phyloP scores from a whole-genome alignment of 345 rosid genomes.

The Dipteronia dyeriana region DNA sequence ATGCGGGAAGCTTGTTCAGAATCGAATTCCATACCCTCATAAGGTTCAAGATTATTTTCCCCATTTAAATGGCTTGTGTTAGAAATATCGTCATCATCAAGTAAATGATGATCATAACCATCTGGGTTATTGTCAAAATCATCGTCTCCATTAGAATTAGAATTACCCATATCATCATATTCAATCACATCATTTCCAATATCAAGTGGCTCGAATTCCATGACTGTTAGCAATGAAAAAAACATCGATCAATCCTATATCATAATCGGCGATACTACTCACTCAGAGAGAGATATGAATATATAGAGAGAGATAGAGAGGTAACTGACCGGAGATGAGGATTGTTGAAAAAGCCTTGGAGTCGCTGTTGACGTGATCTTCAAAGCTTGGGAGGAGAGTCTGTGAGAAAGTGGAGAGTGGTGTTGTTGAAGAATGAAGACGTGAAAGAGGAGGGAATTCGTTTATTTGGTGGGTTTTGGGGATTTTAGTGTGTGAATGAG shows the following conservation, averaged over 20 bases:
- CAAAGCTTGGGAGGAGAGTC: not conserved
- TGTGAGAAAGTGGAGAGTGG: no score
- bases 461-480: slow-evolving; percentile 13
- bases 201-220: slow-evolving; percentile 27
- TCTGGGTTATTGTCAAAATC: slow-evolving; percentile 13
- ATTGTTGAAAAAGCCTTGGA: slow-evolving; percentile 13
- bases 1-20: slow-evolving; percentile 47
- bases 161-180: slow-evolving; percentile 12
- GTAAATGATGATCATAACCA: slow-evolving; percentile 10
- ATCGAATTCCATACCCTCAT: slow-evolving; percentile 47
- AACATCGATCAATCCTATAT: slow-evolving; percentile 6
- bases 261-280: not conserved
- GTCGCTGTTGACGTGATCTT: not conserved
- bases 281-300: no score
- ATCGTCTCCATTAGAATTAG: slow-evolving; percentile 12
- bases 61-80: not conserved
- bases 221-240: slow-evolving; percentile 12
- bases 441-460: slow-evolving; percentile 16
- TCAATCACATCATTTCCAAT: slow-evolving; percentile 20
- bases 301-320: not conserved
- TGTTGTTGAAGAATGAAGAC: not conserved
- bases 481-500: slow-evolving; percentile 7
- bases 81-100: not conserved
- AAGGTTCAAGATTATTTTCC: slow-evolving; percentile 39
- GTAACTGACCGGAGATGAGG: slow-evolving; percentile 24